Conservation (phyloP, 768 basidiomycete genomes). For the Erythrobasidium yunnanense region DNA sequence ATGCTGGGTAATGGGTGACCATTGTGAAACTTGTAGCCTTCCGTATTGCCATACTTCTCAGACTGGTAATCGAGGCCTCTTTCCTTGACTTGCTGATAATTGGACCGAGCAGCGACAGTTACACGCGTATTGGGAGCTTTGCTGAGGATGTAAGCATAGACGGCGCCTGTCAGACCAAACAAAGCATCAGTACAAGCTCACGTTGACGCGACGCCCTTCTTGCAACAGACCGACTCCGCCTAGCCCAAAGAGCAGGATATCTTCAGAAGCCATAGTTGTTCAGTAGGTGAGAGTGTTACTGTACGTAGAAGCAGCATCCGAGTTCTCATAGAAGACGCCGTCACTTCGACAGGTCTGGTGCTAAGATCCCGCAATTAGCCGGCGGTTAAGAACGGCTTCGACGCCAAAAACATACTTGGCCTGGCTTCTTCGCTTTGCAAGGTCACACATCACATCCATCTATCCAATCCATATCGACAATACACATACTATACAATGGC, state of each 20-base stretch:
- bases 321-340: too few species aligned
- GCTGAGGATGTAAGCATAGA: constrained; percentile 27
- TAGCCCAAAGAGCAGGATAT: constrained; percentile 23
- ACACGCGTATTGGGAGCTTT: background rate
- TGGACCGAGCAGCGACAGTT: constrained; percentile 34
- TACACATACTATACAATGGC: background rate
- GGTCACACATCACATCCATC: too few species aligned
- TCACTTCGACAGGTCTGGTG: too few species aligned
- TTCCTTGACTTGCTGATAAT: constrained; percentile 38
- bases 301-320: too few species aligned
- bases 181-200: background rate
- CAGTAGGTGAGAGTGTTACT: background rate
- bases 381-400: too few species aligned
- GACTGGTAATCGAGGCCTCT: constrained; percentile 26
- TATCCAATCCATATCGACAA: too few species aligned
- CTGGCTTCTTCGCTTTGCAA: too few species aligned
- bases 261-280: background rate
- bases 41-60: constrained; percentile 24
- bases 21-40: constrained; percentile 22
- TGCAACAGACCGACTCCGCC: constrained; percentile 17
- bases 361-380: too few species aligned
- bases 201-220: background rate
- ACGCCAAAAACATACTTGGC: too few species aligned
- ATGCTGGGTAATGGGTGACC: too few species aligned
- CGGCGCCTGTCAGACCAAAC: constrained; percentile 3